These are phyloP conservation scores for Dothideomycetes sp. DNA, from an alignment of 2,329 filamentous ascomycete species.

Conservation along the genomic window DNA sequence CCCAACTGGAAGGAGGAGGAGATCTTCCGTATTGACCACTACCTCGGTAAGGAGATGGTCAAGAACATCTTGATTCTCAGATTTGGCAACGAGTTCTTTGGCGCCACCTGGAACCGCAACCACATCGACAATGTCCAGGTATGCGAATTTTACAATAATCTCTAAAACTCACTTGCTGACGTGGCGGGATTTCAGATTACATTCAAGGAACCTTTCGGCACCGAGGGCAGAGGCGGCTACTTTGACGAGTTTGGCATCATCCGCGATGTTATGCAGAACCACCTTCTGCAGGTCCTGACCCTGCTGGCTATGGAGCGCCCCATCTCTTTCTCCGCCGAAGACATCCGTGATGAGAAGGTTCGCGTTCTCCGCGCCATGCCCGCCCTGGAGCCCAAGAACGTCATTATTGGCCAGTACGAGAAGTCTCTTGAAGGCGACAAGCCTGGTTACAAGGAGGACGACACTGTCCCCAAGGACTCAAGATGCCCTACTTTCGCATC, in stretches of 20 bases:
- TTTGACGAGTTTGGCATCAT: slow-evolving; percentile 99
- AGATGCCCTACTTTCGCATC: slow-evolving; percentile 97
- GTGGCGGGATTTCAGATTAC: slow-evolving; percentile 55
- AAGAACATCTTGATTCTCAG: slow-evolving; percentile 98
- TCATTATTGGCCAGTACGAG: slow-evolving; percentile 98
- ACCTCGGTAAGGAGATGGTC: slow-evolving; percentile 99
- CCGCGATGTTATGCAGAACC: slow-evolving; percentile 99
- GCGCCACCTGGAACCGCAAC: slow-evolving; percentile 96
- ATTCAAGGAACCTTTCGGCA: slow-evolving; percentile 99
- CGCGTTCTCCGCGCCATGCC: slow-evolving; percentile 89
- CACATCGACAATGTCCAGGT: slow-evolving; percentile 97
- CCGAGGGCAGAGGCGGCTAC: slow-evolving; percentile 93
- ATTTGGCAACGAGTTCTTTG: slow-evolving; percentile 98
- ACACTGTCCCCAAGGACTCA: slow-evolving; percentile 94
- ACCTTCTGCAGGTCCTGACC: slow-evolving; percentile 91
- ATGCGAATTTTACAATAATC: slow-evolving; percentile 18
- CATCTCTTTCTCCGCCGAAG: slow-evolving; percentile 95
- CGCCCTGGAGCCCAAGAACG: slow-evolving; percentile 95
- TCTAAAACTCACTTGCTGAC: not conserved
- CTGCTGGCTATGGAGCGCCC: slow-evolving; percentile 96
- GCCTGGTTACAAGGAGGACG: slow-evolving; percentile 96
- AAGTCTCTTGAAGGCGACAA: slow-evolving; percentile 93
- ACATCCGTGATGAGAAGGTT: slow-evolving; percentile 98
- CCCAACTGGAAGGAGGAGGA: slow-evolving; percentile 99
- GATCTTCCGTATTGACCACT: slow-evolving; percentile 98